Conservation (phyloP, 441 rosid species). For the Dalechampia spathulata region DNA sequence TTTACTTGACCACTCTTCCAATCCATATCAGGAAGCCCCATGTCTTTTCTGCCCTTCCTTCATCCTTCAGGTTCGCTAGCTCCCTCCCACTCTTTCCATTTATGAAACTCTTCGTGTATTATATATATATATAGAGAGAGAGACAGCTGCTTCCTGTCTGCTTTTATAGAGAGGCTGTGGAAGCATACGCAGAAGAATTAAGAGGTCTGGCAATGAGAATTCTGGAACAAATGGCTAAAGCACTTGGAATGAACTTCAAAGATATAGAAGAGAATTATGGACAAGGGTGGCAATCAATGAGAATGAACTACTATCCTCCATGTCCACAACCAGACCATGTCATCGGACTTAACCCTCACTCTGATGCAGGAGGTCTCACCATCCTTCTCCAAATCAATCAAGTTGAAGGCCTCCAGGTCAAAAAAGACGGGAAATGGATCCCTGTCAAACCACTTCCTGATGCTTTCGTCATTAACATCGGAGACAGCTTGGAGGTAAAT, state of each 20-base stretch:
- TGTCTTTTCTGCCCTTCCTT: conserved; percentile 7
- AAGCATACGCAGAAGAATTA: conserved; percentile 30
- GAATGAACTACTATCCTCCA: too few relatives aligned
- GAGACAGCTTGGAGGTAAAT: conserved; percentile 39
- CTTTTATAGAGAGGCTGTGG: conserved; percentile 34
- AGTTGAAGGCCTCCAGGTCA: conserved; percentile 38
- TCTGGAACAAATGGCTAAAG: conserved; percentile 24
- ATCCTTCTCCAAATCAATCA: conserved; percentile 37
- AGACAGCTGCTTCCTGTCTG: too few relatives aligned
- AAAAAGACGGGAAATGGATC: conserved; percentile 35
- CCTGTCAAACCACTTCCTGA: conserved; percentile 27
- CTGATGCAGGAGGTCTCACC: conserved; percentile 33
- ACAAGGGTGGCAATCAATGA: conserved; percentile 53
- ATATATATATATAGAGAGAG: too few relatives aligned
- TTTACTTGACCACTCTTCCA: conserved; percentile 14
- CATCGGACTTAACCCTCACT: conserved; percentile 38
- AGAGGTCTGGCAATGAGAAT: conserved; percentile 27
- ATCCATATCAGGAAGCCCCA: conserved; percentile 6
- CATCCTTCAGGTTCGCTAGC: conserved; percentile 13
- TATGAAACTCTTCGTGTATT: too few relatives aligned
- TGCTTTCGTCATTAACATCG: conserved; percentile 40
- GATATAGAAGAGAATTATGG: conserved; percentile 44
- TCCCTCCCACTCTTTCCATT: too few relatives aligned
- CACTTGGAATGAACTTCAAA: conserved; percentile 19
- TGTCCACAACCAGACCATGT: conserved; percentile 40